phyloP scores from a whole-genome alignment of 306 rosid species.

The Sindora glabra region DNA sequence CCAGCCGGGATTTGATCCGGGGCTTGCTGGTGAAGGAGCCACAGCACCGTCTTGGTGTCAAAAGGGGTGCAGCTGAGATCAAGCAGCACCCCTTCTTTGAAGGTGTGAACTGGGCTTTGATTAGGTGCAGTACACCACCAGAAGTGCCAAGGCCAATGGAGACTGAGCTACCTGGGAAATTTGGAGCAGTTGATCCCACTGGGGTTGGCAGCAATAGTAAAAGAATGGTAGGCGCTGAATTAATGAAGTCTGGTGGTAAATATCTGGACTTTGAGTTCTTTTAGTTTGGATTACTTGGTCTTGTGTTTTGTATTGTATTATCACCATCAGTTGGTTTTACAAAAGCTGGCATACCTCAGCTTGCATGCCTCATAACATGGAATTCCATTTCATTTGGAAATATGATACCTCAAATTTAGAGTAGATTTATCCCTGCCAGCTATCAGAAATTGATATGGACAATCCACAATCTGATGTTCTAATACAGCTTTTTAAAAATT shows the following conservation, averaged over 20 bases:
- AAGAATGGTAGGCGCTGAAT: conserved; percentile 71
- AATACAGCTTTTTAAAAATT: too few species aligned
- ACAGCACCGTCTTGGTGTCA: conserved; percentile 89
- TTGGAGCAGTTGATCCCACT: conserved; percentile 40
- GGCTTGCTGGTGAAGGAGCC: conserved; percentile 96
- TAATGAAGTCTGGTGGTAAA: conserved; percentile 88
- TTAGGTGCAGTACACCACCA: conserved; percentile 93
- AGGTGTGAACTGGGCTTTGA: conserved; percentile 98
- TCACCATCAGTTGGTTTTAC: conserved; percentile 24
- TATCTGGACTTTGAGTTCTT: conserved; percentile 99
- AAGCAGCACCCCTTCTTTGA: conserved; percentile 96
- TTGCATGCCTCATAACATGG: neutral
- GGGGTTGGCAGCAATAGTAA: conserved; percentile 73
- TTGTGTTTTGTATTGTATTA: conserved; percentile 29
- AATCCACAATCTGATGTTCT: too few species aligned
- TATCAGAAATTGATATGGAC: too few species aligned
- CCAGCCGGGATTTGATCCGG: conserved; percentile 78
- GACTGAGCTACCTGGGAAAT: conserved; percentile 58
- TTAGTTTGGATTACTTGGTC: conserved; percentile 41
- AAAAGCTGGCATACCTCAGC: conserved; percentile 18
- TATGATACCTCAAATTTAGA: neutral
- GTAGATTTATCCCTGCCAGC: neutral
- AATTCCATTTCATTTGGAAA: conserved; percentile 13
- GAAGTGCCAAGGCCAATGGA: conserved; percentile 95
- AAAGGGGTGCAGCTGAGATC: conserved; percentile 96